Evolutionary conservation across 148 eudicot species (phyloP).

Genomic region (Rhododendron vialii): DNA sequence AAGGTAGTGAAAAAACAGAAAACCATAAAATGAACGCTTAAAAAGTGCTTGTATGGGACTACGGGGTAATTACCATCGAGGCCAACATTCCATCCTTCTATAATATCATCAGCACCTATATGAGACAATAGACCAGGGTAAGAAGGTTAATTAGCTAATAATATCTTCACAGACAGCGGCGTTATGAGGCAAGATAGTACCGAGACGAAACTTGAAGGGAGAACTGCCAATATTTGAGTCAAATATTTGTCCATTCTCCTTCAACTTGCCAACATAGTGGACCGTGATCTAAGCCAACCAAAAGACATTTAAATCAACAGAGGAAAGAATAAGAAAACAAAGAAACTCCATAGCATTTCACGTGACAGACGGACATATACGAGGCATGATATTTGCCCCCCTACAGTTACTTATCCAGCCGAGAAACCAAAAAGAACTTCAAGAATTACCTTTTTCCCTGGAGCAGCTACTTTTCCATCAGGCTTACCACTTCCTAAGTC

Average conservation of each 20-base stretch:
- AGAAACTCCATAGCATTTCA: background rate
- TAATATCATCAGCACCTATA: slow-evolving; percentile 50
- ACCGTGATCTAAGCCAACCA: slow-evolving; percentile 54
- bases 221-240: slow-evolving; percentile 49
- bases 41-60: background rate
- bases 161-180: background rate
- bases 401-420: background rate
- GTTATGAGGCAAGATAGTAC: slow-evolving; percentile 27
- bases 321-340: background rate
- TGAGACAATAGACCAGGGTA: background rate
- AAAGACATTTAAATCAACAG: background rate
- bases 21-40: background rate
- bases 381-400: background rate
- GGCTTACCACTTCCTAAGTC: slow-evolving; percentile 62
- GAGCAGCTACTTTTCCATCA: slow-evolving; percentile 68
- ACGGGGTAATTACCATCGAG: slow-evolving; percentile 21
- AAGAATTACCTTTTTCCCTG: slow-evolving; percentile 64
- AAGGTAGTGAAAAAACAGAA: background rate
- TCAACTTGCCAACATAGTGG: slow-evolving; percentile 53
- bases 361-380: background rate
- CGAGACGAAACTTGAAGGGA: slow-evolving; percentile 64
- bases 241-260: slow-evolving; percentile 47
- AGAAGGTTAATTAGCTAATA: background rate
- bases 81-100: slow-evolving; percentile 66
- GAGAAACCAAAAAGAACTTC: background rate